Percentiles rank a stretch among this genome's conserved stretches.
phyloP scores from a whole-genome alignment of 176 grass and related monocot species.

The Pontederia paniculata region DNA sequence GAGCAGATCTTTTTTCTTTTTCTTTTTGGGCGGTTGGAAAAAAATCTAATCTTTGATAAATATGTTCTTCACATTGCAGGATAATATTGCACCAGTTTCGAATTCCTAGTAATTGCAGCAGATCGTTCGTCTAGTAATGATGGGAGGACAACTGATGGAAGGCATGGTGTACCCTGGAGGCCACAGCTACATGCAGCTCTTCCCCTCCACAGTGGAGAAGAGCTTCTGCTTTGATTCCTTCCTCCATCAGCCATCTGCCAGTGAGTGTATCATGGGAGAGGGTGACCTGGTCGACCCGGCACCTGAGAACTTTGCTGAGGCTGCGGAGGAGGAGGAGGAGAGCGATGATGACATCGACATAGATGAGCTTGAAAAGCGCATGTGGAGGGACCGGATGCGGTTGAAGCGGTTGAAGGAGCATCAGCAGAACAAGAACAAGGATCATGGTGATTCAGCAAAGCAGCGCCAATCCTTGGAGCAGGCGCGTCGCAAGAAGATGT shows the following conservation, averaged over 20 bases:
- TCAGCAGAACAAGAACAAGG: slow-evolving; percentile 57
- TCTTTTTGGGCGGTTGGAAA: too few species aligned
- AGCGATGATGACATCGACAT: slow-evolving; percentile 67
- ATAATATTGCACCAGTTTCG: not conserved
- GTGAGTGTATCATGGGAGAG: slow-evolving; percentile 61
- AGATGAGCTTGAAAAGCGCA: slow-evolving; percentile 82
- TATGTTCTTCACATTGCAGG: too few species aligned
- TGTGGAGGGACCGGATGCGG: slow-evolving; percentile 78
- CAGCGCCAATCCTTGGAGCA: slow-evolving; percentile 72
- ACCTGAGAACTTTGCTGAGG: slow-evolving; percentile 45
- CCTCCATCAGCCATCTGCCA: slow-evolving; percentile 28
- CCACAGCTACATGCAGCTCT: not conserved
- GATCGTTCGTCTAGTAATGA: not conserved
- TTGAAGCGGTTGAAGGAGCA: slow-evolving; percentile 78
- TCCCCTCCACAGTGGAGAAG: slow-evolving; percentile 16
- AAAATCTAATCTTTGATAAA: too few species aligned
- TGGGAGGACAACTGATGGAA: slow-evolving; percentile 13
- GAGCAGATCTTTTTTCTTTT: too few species aligned
- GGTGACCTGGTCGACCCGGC: slow-evolving; percentile 51
- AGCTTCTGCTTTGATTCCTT: slow-evolving; percentile 29
- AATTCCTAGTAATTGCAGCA: not conserved
- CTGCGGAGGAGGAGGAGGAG: slow-evolving; percentile 49
- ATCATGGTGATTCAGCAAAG: slow-evolving; percentile 34
- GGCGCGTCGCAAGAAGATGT: slow-evolving; percentile 96
- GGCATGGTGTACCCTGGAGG: slow-evolving; percentile 3